phyloP scores from a whole-genome alignment of 768 basidiomycete genomes.

The Mycena latifolia region DNA sequence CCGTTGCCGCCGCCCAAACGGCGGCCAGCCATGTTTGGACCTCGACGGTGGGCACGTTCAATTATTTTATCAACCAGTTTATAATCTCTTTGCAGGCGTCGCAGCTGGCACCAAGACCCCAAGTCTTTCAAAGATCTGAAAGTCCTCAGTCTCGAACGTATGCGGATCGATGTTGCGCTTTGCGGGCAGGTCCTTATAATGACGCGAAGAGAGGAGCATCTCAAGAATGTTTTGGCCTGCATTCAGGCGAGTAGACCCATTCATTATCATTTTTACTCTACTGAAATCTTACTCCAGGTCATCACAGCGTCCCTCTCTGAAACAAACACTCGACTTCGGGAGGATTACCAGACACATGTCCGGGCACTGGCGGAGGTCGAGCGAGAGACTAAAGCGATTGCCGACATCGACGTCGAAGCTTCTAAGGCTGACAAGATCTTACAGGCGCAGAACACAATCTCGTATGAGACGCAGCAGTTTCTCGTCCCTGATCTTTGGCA shows the following conservation, averaged over 20 bases:
- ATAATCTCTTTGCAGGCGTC: constrained; percentile 52
- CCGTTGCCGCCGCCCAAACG: constrained; percentile 20
- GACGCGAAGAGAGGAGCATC: constrained; percentile 74
- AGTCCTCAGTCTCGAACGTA: constrained; percentile 69
- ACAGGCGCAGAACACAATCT: constrained; percentile 74
- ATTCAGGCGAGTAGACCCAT: constrained; percentile 57
- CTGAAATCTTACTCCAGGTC: constrained; percentile 47
- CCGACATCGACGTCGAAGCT: constrained; percentile 63
- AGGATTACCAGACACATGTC: constrained; percentile 68
- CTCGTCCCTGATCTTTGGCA: constrained; percentile 75
- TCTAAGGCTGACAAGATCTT: constrained; percentile 64
- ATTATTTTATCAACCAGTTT: constrained; percentile 3
- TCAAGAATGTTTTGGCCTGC: constrained; percentile 72
- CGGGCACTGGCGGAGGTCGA: constrained; percentile 62
- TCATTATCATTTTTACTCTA: constrained; percentile 12
- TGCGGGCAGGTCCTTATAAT: constrained; percentile 81
- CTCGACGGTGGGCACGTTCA: constrained; percentile 44
- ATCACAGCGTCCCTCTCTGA: constrained; percentile 65
- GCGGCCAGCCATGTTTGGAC: constrained; percentile 39
- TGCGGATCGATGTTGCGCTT: constrained; percentile 85
- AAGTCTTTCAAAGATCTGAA: constrained; percentile 59
- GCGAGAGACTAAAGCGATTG: constrained; percentile 58
- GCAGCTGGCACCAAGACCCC: constrained; percentile 74
- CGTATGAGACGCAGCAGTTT: constrained; percentile 81
- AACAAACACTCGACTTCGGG: constrained; percentile 68